Evolutionary conservation across 768 basidiomycete genomes (phyloP).

Genomic region (Suillus clintonianus): DNA sequence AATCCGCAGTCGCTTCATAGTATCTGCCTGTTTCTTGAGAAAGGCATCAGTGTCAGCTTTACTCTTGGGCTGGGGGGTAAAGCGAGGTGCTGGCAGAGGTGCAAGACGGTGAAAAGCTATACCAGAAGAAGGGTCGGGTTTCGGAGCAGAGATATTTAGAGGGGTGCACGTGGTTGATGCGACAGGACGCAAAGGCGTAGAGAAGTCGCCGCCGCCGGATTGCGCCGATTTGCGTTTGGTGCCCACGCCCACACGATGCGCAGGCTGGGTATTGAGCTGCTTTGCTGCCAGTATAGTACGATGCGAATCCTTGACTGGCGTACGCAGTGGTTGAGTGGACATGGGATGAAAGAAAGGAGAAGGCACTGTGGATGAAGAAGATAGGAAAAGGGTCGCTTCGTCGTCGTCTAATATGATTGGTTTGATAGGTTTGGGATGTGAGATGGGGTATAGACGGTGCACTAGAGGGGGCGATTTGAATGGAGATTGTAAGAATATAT

Average conservation of each 20-base stretch:
- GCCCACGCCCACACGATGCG: slow-evolving; percentile 43
- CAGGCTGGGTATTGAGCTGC: slow-evolving; percentile 26
- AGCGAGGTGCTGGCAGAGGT: slow-evolving; percentile 34
- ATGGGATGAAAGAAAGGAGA: slow-evolving; percentile 47
- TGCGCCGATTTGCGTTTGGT: slow-evolving; percentile 61
- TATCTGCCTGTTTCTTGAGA: slow-evolving; percentile 59
- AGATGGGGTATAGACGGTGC: slow-evolving; percentile 40
- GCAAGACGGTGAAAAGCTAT: slow-evolving; percentile 37
- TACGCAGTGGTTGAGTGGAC: slow-evolving; percentile 53
- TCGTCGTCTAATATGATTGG: slow-evolving; percentile 45
- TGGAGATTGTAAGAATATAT: slow-evolving; percentile 56
- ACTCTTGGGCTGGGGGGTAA: slow-evolving; percentile 33
- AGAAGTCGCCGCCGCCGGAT: slow-evolving; percentile 41
- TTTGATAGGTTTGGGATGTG: slow-evolving; percentile 20
- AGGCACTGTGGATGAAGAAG: slow-evolving; percentile 42
- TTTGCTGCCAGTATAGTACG: slow-evolving; percentile 44
- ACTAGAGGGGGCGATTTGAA: slow-evolving; percentile 49
- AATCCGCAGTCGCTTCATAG: slow-evolving; percentile 61
- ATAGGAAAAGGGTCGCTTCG: slow-evolving; percentile 59
- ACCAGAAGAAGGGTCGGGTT: slow-evolving; percentile 33
- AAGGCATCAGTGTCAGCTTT: slow-evolving; percentile 38
- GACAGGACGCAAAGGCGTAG: slow-evolving; percentile 57
- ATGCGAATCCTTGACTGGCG: slow-evolving; percentile 56
- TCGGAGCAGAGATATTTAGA: slow-evolving; percentile 36
- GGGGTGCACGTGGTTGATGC: slow-evolving; percentile 32